phyloP scores from a whole-genome alignment of 208 protist genomes.

The Blastocrithidia nonstop region DNA sequence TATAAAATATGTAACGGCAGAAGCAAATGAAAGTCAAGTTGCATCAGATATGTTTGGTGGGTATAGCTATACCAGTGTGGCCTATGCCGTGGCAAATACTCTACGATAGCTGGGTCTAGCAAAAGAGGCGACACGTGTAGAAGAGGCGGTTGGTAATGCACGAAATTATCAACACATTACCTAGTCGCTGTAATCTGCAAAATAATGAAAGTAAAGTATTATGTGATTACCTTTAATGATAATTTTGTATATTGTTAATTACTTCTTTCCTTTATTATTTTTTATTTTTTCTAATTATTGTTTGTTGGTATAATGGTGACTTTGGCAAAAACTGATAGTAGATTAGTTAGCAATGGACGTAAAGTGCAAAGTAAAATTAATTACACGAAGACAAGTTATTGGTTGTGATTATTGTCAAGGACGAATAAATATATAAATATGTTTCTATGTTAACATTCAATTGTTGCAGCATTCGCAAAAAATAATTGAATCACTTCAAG shows the following conservation, averaged over 20 bases:
- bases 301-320: too few species aligned
- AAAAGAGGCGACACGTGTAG: slow-evolving; percentile 47
- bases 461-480: too few species aligned
- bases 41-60: slow-evolving; percentile 53
- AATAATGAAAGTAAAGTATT: slow-evolving; percentile 5
- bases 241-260: background rate
- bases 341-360: too few species aligned
- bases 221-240: background rate
- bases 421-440: too few species aligned
- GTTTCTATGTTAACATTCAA: too few species aligned
- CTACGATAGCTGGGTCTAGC: slow-evolving; percentile 46
- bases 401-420: too few species aligned
- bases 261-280: slow-evolving; percentile 1
- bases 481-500: too few species aligned
- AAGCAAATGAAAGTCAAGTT: too few species aligned
- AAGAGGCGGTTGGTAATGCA: slow-evolving; percentile 32
- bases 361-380: too few species aligned
- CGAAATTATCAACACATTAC: too few species aligned
- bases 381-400: too few species aligned
- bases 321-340: too few species aligned
- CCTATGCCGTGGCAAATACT: slow-evolving; percentile 39
- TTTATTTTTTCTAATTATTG: background rate
- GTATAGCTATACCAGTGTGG: slow-evolving; percentile 63
- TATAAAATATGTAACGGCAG: slow-evolving; percentile 28
- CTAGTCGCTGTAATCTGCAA: background rate